These are phyloP conservation scores for Tolypocladium capitatum DNA, from an alignment of 2,329 filamentous ascomycete genomes.

Conservation along the genomic window DNA sequence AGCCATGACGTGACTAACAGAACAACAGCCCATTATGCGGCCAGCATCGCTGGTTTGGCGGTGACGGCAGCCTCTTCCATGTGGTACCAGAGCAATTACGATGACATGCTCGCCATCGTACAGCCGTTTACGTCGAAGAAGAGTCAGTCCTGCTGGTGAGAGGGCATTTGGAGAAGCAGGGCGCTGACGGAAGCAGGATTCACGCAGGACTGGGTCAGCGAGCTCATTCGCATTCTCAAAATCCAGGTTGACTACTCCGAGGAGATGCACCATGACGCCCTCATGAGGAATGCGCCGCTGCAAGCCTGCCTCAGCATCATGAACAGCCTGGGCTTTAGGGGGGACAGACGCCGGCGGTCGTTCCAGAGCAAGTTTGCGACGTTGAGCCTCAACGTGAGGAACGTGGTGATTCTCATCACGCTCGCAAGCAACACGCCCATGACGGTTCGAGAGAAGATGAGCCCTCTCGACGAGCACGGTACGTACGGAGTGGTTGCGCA, in stretches of 20 bases:
- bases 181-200: conserved; percentile 32
- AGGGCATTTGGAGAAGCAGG: not conserved
- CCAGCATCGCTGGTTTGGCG: conserved; percentile 49
- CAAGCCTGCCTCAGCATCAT: conserved; percentile 69
- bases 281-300: conserved; percentile 60
- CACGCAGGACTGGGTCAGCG: conserved; percentile 47
- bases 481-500: conserved; percentile 5
- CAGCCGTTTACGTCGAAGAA: conserved; percentile 29
- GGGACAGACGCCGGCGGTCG: conserved; percentile 45
- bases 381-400: conserved; percentile 61
- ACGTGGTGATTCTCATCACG: conserved; percentile 52
- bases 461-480: conserved; percentile 47
- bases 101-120: conserved; percentile 61
- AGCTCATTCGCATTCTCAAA: conserved; percentile 56
- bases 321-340: conserved; percentile 61
- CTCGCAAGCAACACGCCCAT: conserved; percentile 46
- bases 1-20: conserved; percentile 5
- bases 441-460: conserved; percentile 40
- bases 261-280: conserved; percentile 55
- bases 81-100: conserved; percentile 39
- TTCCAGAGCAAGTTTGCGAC: conserved; percentile 64
- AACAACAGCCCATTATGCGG: conserved; percentile 35
- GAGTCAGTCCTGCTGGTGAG: conserved; percentile 8
- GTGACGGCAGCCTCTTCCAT: conserved; percentile 33
- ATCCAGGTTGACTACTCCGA: conserved; percentile 71